phyloP scores from a whole-genome alignment of 345 rosid genomes.

The Hirschfeldia incana region DNA sequence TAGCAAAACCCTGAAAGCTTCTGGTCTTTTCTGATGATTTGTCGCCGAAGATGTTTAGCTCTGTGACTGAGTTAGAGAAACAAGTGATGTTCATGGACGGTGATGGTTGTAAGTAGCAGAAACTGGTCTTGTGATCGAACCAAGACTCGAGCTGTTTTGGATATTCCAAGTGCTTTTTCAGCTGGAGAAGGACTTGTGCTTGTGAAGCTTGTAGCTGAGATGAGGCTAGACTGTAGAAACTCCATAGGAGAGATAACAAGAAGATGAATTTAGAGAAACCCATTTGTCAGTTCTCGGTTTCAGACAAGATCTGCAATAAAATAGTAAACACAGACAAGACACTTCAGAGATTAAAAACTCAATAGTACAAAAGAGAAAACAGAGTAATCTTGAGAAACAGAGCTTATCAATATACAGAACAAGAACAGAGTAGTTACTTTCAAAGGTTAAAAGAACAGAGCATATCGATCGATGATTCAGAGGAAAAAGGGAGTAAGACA shows the following conservation, averaged over 20 bases:
- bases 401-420: conserved; percentile 1
- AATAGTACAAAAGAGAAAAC: not conserved
- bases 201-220: conserved; percentile 75
- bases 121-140: conserved; percentile 53
- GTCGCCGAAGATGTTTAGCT: conserved; percentile 56
- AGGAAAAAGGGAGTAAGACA: not conserved
- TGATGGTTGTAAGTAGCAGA: conserved; percentile 55
- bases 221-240: conserved; percentile 45
- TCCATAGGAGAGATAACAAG: conserved; percentile 50
- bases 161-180: conserved; percentile 69
- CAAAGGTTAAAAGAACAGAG: not conserved
- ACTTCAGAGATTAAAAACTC: not conserved
- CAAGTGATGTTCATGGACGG: conserved; percentile 59
- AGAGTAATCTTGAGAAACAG: conserved; percentile 21
- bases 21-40: conserved; percentile 40
- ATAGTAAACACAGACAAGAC: not conserved
- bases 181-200: conserved; percentile 71
- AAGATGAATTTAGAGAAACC: conserved; percentile 41
- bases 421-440: conserved; percentile 29
- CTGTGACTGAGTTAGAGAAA: conserved; percentile 51
- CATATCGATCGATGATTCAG: not conserved
- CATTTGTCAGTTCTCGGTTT: conserved; percentile 38
- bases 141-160: conserved; percentile 68
- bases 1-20: conserved; percentile 50
- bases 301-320: conserved; percentile 28